phyloP scores from a whole-genome alignment of 2,329 filamentous ascomycete species.

The Celoporthe dispersa region DNA sequence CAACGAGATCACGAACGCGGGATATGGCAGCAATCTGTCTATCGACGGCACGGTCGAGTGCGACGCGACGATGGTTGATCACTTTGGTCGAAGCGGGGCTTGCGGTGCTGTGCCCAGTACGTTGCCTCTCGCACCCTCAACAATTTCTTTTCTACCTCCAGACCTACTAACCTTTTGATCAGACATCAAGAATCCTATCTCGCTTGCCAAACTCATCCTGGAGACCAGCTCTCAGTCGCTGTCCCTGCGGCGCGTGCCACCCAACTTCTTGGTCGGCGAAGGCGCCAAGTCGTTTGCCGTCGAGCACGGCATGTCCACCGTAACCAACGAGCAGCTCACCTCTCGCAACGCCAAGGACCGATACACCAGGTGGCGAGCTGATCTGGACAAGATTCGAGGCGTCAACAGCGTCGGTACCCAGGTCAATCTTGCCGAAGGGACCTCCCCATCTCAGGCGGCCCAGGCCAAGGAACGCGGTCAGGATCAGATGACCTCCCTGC shows the following conservation, averaged over 20 bases:
- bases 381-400: constrained; percentile 58
- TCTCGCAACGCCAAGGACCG: constrained; percentile 79
- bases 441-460: neutral
- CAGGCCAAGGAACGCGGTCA: neutral
- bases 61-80: constrained; percentile 91
- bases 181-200: constrained; percentile 95
- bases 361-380: constrained; percentile 77
- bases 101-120: constrained; percentile 88
- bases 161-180: neutral
- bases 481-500: neutral
- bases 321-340: constrained; percentile 78
- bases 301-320: constrained; percentile 73
- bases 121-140: constrained; percentile 41
- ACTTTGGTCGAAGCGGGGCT: constrained; percentile 87
- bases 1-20: constrained; percentile 93
- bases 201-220: constrained; percentile 80
- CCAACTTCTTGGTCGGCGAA: constrained; percentile 85
- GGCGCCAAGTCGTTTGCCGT: constrained; percentile 87
- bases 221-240: constrained; percentile 76
- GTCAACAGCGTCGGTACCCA: neutral
- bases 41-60: constrained; percentile 92
- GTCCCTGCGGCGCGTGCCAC: constrained; percentile 86
- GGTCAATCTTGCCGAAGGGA: constrained; percentile 49
- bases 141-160: neutral
- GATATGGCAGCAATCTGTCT: constrained; percentile 92